Evolutionary conservation across 371 early-diverging fungal species (phyloP).

Genomic region (Actinomucor elegans): DNA sequence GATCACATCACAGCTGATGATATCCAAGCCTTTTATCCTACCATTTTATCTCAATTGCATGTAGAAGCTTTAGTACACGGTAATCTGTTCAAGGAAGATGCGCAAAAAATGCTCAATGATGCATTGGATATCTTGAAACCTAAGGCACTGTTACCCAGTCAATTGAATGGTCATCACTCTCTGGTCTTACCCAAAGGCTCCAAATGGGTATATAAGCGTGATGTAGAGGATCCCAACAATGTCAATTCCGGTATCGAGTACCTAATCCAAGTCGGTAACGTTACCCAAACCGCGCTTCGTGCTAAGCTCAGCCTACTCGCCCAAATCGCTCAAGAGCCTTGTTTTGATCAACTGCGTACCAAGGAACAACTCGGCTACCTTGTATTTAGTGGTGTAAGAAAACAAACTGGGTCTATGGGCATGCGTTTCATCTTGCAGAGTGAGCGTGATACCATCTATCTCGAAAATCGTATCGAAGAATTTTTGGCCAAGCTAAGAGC

Average conservation of each 20-base stretch:
- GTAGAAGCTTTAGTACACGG: constrained; percentile 85
- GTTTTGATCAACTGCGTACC: constrained; percentile 90
- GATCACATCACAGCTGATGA: constrained; percentile 67
- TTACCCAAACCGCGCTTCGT: constrained; percentile 55
- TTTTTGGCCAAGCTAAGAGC: constrained; percentile 64
- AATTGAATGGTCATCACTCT: constrained; percentile 62
- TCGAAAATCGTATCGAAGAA: constrained; percentile 78
- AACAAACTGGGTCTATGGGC: constrained; percentile 64
- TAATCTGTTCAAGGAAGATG: constrained; percentile 70
- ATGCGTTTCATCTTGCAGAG: constrained; percentile 85
- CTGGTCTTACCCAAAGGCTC: constrained; percentile 64
- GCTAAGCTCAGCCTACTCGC: constrained; percentile 70
- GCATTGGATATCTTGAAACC: constrained; percentile 56
- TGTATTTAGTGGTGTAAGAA: constrained; percentile 72
- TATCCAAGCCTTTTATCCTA: constrained; percentile 72
- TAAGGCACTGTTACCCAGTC: constrained; percentile 62
- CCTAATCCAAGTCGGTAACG: constrained; percentile 66
- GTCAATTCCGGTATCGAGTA: constrained; percentile 89
- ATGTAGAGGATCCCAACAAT: constrained; percentile 75
- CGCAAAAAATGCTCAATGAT: constrained; percentile 57
- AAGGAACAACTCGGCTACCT: constrained; percentile 88
- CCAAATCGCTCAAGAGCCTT: constrained; percentile 84
- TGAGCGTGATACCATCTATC: constrained; percentile 80
- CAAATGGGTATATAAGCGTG: constrained; percentile 61
- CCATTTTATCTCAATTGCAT: constrained; percentile 66